Evolutionary conservation across 2,329 filamentous ascomycete genomes (phyloP), one percentile per base, ranked within the genome.

Genomic region (Epichloe glyceriae): DNA sequence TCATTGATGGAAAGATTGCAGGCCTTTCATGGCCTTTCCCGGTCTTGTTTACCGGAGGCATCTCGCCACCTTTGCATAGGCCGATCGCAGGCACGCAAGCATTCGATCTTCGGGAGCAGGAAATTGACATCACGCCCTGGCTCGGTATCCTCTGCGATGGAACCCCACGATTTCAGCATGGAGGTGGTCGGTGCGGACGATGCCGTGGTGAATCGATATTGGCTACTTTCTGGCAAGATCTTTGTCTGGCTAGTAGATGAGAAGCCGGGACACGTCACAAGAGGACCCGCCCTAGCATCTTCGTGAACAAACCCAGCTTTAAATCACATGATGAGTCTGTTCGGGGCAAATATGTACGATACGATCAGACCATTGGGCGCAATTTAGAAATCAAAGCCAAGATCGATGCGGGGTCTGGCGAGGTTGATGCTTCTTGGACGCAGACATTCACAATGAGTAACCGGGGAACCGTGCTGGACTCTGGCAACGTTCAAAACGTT

Each of bases 21-120:
- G 88, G 87, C 2, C 80, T 89, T 2, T 77, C 80, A 34, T 93
- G 85, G 86, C 88, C 88, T 1, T 91, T 86, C 58, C 86, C 87
- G 0, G 75, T 88, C 17, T 83, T 94, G 46, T 91, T 90, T 58
- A 90, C 88, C 0, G 88, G 88, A 3, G 87, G 87, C 1, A 73
- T 94, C 5, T 82, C 85, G 1, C 86, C 86, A 4, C 80, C 80
- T 1, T 74, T 93, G 39, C 88, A 89, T 76, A 74, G 86, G 6
- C 88, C 88, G 0, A 75, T 93, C 50, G 87, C 86, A 3, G 86
- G 86, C 1, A 79, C 86, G 19, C 82, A 93, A 59, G 80, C 86
- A 0, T 93, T 88, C 62, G 86, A 93, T 61, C 71, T 94, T 22
- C 73, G 78, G 43, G 86, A 93, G 62, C 81, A 87, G 55, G 85